phyloP scores from a whole-genome alignment of 2,329 filamentous ascomycete genomes.

The Sporothrix protearum region DNA sequence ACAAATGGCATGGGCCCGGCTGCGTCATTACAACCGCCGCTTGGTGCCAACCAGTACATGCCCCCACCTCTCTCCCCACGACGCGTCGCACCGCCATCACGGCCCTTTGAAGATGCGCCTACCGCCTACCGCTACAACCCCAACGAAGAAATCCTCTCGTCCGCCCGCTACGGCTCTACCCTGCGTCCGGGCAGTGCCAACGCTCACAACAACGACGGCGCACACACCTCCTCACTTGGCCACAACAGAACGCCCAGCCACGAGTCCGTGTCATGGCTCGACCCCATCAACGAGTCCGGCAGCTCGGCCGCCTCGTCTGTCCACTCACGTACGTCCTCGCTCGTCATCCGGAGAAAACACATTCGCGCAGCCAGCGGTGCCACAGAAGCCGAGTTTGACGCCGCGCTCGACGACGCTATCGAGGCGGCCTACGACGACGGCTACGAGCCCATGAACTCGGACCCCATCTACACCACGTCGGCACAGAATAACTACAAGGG shows the following conservation, averaged over 20 bases:
- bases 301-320: constrained; percentile 75
- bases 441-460: constrained; percentile 62
- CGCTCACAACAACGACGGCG: background rate
- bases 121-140: constrained; percentile 8
- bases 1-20: constrained; percentile 4
- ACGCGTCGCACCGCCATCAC: constrained; percentile 34
- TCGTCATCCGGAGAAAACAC: constrained; percentile 65
- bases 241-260: constrained; percentile 63
- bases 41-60: constrained; percentile 57
- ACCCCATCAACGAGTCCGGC: constrained; percentile 87
- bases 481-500: constrained; percentile 31
- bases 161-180: constrained; percentile 37
- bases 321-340: constrained; percentile 73
- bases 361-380: constrained; percentile 65
- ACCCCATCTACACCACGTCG: constrained; percentile 36
- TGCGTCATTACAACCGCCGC: constrained; percentile 42
- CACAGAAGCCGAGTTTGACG: constrained; percentile 88
- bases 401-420: constrained; percentile 88
- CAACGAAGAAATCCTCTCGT: background rate
- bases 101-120: background rate
- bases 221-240: background rate
- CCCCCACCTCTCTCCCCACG: constrained; percentile 68
- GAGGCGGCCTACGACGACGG: constrained; percentile 95
- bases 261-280: constrained; percentile 87
- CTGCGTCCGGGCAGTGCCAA: constrained; percentile 13